Evolutionary conservation across 257 asterid species (phyloP).

Genomic region (Thymus quinquecostatus): DNA sequence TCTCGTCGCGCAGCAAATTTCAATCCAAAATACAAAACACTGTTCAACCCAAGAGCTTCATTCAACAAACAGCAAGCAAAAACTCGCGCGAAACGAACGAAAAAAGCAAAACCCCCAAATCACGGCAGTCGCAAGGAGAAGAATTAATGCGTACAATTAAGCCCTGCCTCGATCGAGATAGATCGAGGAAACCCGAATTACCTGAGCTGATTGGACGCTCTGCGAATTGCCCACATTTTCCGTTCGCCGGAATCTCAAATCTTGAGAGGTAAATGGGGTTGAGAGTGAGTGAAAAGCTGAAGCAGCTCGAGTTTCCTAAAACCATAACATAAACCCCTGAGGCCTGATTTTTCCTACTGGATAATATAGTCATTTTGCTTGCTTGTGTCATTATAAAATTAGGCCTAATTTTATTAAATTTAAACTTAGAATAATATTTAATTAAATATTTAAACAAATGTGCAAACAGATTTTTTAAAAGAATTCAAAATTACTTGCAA

Average conservation of each 20-base stretch:
- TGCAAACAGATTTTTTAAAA: too few species aligned
- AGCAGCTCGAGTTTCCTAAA: constrained; percentile 21
- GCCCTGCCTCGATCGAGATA: not conserved
- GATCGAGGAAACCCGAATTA: constrained; percentile 23
- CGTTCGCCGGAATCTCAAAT: not conserved
- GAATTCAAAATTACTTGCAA: too few species aligned
- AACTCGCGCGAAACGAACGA: not conserved
- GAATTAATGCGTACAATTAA: not conserved
- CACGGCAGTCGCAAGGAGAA: not conserved
- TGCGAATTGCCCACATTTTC: constrained; percentile 70
- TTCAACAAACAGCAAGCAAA: not conserved
- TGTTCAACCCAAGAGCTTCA: too few species aligned
- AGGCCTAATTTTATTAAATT: too few species aligned
- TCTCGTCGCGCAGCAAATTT: not conserved
- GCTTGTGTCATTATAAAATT: too few species aligned
- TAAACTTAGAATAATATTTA: too few species aligned
- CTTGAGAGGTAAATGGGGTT: constrained; percentile 16
- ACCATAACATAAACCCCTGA: too few species aligned
- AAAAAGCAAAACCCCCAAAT: not conserved
- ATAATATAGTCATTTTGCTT: too few species aligned
- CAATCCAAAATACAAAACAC: not conserved
- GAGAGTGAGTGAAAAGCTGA: not conserved
- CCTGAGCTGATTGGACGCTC: constrained; percentile 58
- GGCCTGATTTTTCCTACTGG: too few species aligned
- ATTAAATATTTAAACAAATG: too few species aligned